Percentiles rank a stretch among this genome's conserved stretches.
phyloP scores from a whole-genome alignment of 2,329 filamentous ascomycete species.

The Penicillium hordei region DNA sequence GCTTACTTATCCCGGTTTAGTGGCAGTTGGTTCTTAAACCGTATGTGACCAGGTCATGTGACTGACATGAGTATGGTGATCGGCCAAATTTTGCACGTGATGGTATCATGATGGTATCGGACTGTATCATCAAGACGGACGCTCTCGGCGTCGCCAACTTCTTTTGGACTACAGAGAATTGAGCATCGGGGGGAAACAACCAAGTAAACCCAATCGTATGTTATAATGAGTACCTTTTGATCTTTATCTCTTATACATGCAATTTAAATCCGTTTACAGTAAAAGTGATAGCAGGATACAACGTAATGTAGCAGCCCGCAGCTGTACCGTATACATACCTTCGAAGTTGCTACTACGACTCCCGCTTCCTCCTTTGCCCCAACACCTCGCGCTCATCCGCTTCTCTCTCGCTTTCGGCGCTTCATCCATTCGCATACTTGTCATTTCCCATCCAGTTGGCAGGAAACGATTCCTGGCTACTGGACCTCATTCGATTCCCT shows the following conservation, averaged over 20 bases:
- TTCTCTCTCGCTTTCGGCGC: constrained; percentile 15
- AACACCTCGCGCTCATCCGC: constrained; percentile 21
- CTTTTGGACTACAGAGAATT: constrained; percentile 5
- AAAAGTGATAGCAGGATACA: not conserved
- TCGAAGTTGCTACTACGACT: constrained; percentile 21
- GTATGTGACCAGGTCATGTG: constrained; percentile 8
- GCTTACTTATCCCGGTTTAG: constrained; percentile 20
- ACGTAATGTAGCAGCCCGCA: constrained; percentile 10
- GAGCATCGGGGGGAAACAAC: not conserved
- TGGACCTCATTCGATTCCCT: constrained; percentile 19
- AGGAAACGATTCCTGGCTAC: constrained; percentile 22
- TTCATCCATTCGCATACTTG: constrained; percentile 18
- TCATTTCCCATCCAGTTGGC: constrained; percentile 19
- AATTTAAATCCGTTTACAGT: not conserved
- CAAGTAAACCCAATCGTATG: constrained; percentile 1
- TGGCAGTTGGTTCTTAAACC: constrained; percentile 1
- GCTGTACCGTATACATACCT: constrained; percentile 23
- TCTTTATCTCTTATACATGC: not conserved
- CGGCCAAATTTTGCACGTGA: constrained; percentile 2
- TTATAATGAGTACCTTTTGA: not conserved
- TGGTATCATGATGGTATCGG: not conserved
- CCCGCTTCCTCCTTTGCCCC: constrained; percentile 21
- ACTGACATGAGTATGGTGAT: not conserved
- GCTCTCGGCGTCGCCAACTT: constrained; percentile 8
- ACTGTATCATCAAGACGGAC: constrained; percentile 3